Conservation (phyloP, 371 early-diverging fungal species). For the Mucor lusitanicus region DNA sequence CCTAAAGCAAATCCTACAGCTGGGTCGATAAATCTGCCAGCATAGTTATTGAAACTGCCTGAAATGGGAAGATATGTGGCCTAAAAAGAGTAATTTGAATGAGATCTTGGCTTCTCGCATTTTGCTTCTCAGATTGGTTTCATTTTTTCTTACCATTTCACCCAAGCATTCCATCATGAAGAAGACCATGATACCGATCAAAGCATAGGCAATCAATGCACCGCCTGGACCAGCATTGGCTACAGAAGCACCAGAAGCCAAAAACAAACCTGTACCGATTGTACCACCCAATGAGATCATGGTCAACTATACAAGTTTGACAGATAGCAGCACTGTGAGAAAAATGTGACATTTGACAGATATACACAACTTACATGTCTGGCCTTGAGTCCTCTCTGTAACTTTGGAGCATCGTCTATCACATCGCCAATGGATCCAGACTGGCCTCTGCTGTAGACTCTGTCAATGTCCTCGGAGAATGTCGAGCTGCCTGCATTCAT, state of each 20-base stretch:
- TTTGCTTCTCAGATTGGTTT: neutral
- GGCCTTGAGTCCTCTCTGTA: constrained; percentile 32
- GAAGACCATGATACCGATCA: constrained; percentile 81
- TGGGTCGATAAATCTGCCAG: constrained; percentile 81
- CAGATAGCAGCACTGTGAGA: neutral
- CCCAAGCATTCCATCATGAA: constrained; percentile 83
- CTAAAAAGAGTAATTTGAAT: constrained; percentile 7
- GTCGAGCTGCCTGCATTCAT: neutral
- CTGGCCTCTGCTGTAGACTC: constrained; percentile 13
- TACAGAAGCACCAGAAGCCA: constrained; percentile 79
- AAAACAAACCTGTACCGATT: constrained; percentile 84
- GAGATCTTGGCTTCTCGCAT: neutral
- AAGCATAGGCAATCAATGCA: constrained; percentile 72
- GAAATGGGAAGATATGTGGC: constrained; percentile 79
- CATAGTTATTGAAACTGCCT: constrained; percentile 86
- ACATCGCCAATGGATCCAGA: constrained; percentile 18
- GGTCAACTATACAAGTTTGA: constrained; percentile 43
- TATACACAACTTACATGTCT: constrained; percentile 24
- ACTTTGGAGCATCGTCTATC: constrained; percentile 16
- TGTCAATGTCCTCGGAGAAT: constrained; percentile 4
- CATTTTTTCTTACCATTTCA: constrained; percentile 78
- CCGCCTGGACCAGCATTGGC: constrained; percentile 81
- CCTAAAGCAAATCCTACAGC: constrained; percentile 83
- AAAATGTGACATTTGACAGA: neutral
- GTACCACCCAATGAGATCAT: constrained; percentile 85